Evolutionary conservation across 2,329 filamentous ascomycete species (phyloP), one percentile per base, ranked within the genome.

Genomic region (Pseudopyricularia cyperi): DNA sequence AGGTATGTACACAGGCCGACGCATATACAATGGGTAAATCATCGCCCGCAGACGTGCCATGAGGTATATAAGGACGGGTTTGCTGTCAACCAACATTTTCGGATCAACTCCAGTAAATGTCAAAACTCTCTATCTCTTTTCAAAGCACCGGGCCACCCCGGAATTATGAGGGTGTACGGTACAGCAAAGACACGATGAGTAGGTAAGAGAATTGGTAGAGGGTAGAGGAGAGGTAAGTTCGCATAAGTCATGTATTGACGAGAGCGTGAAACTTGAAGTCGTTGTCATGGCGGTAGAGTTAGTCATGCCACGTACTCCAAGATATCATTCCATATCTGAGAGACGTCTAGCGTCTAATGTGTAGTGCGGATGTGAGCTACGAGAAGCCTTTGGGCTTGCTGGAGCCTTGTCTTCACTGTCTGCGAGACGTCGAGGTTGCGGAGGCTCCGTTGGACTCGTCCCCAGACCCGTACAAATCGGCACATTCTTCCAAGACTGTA

Each of bases 401-500:
- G 9, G 12, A 26, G 22, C 39, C 19, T 44, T 24, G n/a, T 26
- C 8, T 19, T 37, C 42, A 49, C 35, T 42, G 22, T 42, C 56
- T 57, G 19, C 51, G 56, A 12, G 54, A 55, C 46, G 34, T 56
- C 3, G 57, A 56, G 15, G 49, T 46, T 14, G 55, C 57, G 35
- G 62, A 57, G 46, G 63, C 62, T 50, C 60, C 60, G 50, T 63
- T 63, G 32, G 64, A 64, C 39, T 67, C 62, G 53, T 69, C 66
- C 15, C 62, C 57, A 34, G 65, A 59, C 48, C 72, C 70, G 60
- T 71, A 75, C 35, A 75, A 63, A 54, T 75, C 71, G 3, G 75
- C 59, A 51, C 68, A 71, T 54, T 66, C 62, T 47, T 58, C 60
- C 42, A 69, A 56, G 46, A 66, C 62, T 65, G 46, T 30, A 9